Conservation (phyloP, 768 basidiomycete genomes). For the Amanita inopinata region DNA sequence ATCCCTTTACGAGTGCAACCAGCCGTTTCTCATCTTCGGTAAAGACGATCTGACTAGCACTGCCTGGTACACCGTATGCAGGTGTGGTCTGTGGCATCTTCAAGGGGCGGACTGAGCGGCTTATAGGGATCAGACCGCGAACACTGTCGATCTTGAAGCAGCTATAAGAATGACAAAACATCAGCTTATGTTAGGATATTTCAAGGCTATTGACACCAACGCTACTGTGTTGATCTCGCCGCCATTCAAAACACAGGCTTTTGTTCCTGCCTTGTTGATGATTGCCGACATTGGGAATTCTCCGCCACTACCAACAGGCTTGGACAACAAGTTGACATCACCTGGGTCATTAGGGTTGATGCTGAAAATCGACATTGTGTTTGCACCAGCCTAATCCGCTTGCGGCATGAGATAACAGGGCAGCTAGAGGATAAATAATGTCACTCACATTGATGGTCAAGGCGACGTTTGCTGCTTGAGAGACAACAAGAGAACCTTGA, state of each 20-base stretch:
- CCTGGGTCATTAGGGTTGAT: conserved; percentile 7
- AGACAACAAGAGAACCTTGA: not conserved
- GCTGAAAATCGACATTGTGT: conserved; percentile 1
- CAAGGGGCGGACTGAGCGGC: not conserved
- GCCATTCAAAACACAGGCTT: not conserved
- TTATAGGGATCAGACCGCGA: not conserved
- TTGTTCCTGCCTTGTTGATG: conserved; percentile 1
- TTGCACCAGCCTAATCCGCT: not conserved
- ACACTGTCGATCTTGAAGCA: not conserved
- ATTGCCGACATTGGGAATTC: not conserved
- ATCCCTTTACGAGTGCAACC: not conserved
- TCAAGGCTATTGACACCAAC: not conserved
- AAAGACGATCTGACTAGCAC: not conserved
- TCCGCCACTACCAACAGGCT: conserved; percentile 1
- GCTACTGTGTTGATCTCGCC: not conserved
- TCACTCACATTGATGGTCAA: not conserved
- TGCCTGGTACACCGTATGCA: not conserved
- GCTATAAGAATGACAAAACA: not conserved
- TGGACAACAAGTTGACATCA: conserved; percentile 3
- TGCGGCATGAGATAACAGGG: too few species aligned
- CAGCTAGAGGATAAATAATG: not conserved
- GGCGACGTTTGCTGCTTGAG: not conserved
- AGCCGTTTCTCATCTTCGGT: not conserved
- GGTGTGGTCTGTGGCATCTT: conserved; percentile 1
- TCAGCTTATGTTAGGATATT: not conserved